Conservation (phyloP, 768 basidiomycete species). For the Hortiboletus flavorubellus region DNA sequence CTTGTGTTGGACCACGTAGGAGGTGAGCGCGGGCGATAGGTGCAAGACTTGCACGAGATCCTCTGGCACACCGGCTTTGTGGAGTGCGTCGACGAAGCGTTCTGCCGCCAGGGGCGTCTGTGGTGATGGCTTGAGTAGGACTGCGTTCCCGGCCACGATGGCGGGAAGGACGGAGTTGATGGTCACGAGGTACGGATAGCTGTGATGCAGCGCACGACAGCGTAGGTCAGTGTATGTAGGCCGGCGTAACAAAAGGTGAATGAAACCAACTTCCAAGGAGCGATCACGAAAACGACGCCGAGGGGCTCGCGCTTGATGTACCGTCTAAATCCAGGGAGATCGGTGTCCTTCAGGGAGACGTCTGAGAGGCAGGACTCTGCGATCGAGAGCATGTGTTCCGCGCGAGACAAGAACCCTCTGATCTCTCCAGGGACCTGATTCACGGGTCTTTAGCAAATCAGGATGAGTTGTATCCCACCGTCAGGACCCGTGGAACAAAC, state of each 20-base stretch:
- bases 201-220: conserved; percentile 27
- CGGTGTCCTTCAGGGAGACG: conserved; percentile 67
- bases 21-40: conserved; percentile 59
- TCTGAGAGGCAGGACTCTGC: conserved; percentile 74
- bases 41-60: conserved; percentile 76
- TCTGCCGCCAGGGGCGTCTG: conserved; percentile 92
- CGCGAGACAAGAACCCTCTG: conserved; percentile 75
- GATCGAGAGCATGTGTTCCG: conserved; percentile 81
- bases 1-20: conserved; percentile 59
- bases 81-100: conserved; percentile 65
- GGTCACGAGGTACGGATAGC: conserved; percentile 86
- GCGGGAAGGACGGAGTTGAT: conserved; percentile 93
- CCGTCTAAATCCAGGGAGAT: conserved; percentile 79
- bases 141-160: conserved; percentile 84
- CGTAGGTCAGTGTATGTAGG: neutral
- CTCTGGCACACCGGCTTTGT: conserved; percentile 74
- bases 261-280: conserved; percentile 82
- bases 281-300: conserved; percentile 84
- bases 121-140: conserved; percentile 93
- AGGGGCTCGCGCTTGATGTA: conserved; percentile 82
- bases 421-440: conserved; percentile 78
- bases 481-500: conserved; percentile 18
- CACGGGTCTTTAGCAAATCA: conserved; percentile 55
- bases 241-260: neutral
- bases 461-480: neutral